A percentile compares a stretch with the other conserved stretches of the same genome.
phyloP scores from a whole-genome alignment of 2,329 filamentous ascomycete species.

The Colletotrichum horii region DNA sequence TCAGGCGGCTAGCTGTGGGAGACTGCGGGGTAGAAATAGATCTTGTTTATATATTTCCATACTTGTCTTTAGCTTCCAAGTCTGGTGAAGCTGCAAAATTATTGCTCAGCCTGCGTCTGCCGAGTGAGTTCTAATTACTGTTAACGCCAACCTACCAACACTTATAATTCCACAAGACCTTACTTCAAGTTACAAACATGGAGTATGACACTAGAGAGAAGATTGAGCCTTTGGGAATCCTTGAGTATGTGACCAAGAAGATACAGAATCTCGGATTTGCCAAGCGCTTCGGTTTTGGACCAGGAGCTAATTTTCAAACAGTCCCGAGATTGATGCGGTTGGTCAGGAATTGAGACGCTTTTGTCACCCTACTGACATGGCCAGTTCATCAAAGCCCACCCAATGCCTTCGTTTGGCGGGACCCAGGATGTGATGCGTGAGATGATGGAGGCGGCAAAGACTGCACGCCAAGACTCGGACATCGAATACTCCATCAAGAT shows the following conservation, averaged over 20 bases:
- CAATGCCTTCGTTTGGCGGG: background rate
- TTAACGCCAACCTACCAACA: background rate
- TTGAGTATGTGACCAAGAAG: background rate
- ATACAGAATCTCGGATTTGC: background rate
- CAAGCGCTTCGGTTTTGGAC: background rate
- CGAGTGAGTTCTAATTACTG: background rate
- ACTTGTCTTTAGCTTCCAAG: background rate
- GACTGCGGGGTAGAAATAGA: background rate
- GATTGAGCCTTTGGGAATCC: background rate
- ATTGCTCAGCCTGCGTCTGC: background rate
- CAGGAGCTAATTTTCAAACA: background rate
- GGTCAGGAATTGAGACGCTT: rapidly evolving
- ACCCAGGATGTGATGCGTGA: background rate
- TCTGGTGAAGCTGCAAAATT: rapidly evolving
- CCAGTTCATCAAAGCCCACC: background rate
- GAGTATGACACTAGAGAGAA: background rate
- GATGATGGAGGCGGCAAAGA: background rate
- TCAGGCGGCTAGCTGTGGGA: background rate
- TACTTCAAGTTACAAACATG: background rate
- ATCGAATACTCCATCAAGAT: background rate
- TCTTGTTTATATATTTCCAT: background rate
- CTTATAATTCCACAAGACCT: rapidly evolving
- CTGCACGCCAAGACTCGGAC: background rate
- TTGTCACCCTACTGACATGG: background rate
- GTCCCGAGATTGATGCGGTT: background rate